Percentiles rank a stretch among this genome's conserved stretches.
Conservation (phyloP, 805 yeast genomes). For the Teunomyces barrocoloradensis region DNA sequence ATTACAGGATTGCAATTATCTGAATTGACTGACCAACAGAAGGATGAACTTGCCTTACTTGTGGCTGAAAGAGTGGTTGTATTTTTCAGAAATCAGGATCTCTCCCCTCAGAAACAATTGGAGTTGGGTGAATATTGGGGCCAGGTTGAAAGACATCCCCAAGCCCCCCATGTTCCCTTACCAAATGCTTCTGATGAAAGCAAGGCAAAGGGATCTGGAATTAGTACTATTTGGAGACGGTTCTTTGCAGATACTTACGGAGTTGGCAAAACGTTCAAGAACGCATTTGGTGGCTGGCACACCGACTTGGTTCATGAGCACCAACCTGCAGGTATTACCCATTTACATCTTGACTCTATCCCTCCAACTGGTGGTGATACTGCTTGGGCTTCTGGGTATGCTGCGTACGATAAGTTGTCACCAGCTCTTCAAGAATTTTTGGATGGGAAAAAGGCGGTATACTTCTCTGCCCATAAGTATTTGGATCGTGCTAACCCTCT, state of each 20-base stretch:
- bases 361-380: constrained; percentile 57
- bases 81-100: constrained; percentile 48
- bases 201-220: constrained; percentile 8
- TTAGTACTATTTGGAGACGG: constrained; percentile 8
- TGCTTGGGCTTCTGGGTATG: constrained; percentile 51
- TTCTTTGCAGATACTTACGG: constrained; percentile 8
- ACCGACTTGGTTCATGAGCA: constrained; percentile 55
- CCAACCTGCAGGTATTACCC: constrained; percentile 57
- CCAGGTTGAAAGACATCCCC: constrained; percentile 41
- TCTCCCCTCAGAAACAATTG: constrained; percentile 41
- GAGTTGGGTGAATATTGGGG: constrained; percentile 48
- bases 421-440: constrained; percentile 46
- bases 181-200: constrained; percentile 3
- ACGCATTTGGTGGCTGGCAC: constrained; percentile 36
- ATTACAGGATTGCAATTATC: constrained; percentile 45
- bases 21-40: constrained; percentile 42
- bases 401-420: constrained; percentile 51
- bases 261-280: constrained; percentile 1
- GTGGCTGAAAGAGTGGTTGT: constrained; percentile 52
- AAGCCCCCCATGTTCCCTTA: constrained; percentile 25
- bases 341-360: constrained; percentile 50
- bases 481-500: constrained; percentile 46
- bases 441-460: constrained; percentile 44
- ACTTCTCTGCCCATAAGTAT: constrained; percentile 41
- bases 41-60: constrained; percentile 47